Evolutionary conservation across 768 basidiomycete species (phyloP).

Genomic region (Cystobasidiopsis lactophilus): DNA sequence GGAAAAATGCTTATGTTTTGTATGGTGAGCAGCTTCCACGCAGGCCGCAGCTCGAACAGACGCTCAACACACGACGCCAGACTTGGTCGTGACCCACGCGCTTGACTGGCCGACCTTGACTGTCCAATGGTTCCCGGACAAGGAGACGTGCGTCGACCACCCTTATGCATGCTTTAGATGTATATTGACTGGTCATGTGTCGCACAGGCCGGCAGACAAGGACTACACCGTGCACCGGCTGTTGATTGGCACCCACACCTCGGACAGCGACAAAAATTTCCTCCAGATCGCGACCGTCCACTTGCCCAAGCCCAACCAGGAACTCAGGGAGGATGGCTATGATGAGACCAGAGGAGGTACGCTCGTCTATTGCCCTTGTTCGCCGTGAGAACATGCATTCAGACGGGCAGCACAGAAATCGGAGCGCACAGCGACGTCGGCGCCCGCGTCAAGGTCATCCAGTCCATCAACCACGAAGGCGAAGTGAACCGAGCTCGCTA

Average conservation of each 20-base stretch:
- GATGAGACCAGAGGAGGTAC: slow-evolving; percentile 63
- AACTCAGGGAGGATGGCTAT: slow-evolving; percentile 55
- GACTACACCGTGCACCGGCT: slow-evolving; percentile 88
- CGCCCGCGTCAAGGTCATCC: slow-evolving; percentile 70
- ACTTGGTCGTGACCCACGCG: slow-evolving; percentile 26
- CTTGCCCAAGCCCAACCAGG: slow-evolving; percentile 68
- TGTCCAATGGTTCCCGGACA: slow-evolving; percentile 97
- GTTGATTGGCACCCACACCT: slow-evolving; percentile 92
- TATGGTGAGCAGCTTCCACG: too few relatives aligned
- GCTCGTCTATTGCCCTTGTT: slow-evolving; percentile 5
- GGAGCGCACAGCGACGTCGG: slow-evolving; percentile 73
- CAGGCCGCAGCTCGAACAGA: too few relatives aligned
- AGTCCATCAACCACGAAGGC: slow-evolving; percentile 81
- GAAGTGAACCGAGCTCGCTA: slow-evolving; percentile 95
- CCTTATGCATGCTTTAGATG: background rate
- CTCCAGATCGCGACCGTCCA: slow-evolving; percentile 87
- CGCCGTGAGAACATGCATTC: background rate
- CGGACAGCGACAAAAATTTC: slow-evolving; percentile 77
- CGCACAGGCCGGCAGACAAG: slow-evolving; percentile 56
- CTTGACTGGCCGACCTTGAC: slow-evolving; percentile 95
- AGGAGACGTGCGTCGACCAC: slow-evolving; percentile 45
- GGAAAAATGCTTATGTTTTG: too few relatives aligned
- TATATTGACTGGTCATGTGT: background rate
- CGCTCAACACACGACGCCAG: background rate
- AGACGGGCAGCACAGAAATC: slow-evolving; percentile 35